Evolutionary conservation across 73 alveolate species (phyloP), one percentile per base, ranked within the genome.

Genomic region (Stentor coeruleus): DNA sequence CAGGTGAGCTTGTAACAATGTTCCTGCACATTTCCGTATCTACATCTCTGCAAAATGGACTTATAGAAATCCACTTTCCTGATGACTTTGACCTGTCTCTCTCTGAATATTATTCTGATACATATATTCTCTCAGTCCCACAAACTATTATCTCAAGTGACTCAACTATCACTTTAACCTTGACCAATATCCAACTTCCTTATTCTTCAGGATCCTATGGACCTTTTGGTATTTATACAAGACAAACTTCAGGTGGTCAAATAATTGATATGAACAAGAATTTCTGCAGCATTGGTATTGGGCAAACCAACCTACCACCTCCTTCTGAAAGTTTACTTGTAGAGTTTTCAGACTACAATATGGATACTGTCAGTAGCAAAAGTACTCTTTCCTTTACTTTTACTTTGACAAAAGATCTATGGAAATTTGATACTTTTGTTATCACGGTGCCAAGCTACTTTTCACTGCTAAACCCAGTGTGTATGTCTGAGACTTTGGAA

Each of bases 191-290:
- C 11, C n/a, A 26, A 26, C 79, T 66, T 31, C 79, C 79, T 28
- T 14, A 15, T 40, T 1, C 79, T 28, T 26, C 79, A 28, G 79
- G 79, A 66, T 37, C 79, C 33, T 66, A 66, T 66, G 79, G 79
- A 2, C 79, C 79, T 66, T 66, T 66, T 66, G 1, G 49, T 20
- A 66, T 66, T 20, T 31, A 26, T 1, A 66, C 79, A 0, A 66
- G 79, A 33, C n/a, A 66, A 20, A 28, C 40, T 20, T 37, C 39
- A 33, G 39, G 39, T 66, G 79, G 79, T 26, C 79, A 66, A 33
- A 33, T 66, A 28, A 26, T 66, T 26, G 79, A 66, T 66, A 33
- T 66, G 37, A 66, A 66, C 2, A 66, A 66, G 33, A 40, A 28
- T 31, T 66, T 66, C 33, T 20, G 79, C 1, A 28, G 42, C 33